A percentile compares a stretch with the other conserved stretches of the same genome.
Evolutionary conservation across 495 filamentous ascomycete species (phyloP).

Genomic region (Jackrogersella multiformis): DNA sequence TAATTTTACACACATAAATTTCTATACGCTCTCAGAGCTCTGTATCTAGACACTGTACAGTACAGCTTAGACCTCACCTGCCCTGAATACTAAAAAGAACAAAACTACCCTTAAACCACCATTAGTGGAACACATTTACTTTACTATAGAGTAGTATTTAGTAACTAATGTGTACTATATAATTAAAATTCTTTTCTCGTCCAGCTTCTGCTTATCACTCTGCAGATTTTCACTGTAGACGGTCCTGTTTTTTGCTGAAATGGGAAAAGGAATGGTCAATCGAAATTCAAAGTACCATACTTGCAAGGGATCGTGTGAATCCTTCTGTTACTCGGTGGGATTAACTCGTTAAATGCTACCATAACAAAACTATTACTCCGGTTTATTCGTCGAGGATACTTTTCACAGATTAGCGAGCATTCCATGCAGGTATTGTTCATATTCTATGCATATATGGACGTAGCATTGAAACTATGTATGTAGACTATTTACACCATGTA

Average conservation of each 20-base stretch:
- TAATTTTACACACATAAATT: neutral
- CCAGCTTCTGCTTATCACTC: neutral
- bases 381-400: no score
- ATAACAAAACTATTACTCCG: no score
- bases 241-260: neutral
- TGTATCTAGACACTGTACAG: slow-evolving; percentile 11
- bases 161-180: neutral
- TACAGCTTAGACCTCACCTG: slow-evolving; percentile 2
- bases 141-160: slow-evolving; percentile 3
- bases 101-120: neutral
- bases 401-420: no score
- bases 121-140: neutral
- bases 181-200: neutral
- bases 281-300: neutral
- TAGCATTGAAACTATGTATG: neutral
- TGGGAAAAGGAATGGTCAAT: neutral
- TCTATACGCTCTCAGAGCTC: neutral
- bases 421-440: neutral
- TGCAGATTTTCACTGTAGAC: neutral
- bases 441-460: neutral
- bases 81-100: neutral
- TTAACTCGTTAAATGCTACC: no score
- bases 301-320: neutral
- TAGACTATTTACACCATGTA: no score
- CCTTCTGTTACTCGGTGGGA: neutral